A percentile compares a stretch with the other conserved stretches of the same genome.
Evolutionary conservation across 257 asterid genomes (phyloP).

Genomic region (Petunia secreta): DNA sequence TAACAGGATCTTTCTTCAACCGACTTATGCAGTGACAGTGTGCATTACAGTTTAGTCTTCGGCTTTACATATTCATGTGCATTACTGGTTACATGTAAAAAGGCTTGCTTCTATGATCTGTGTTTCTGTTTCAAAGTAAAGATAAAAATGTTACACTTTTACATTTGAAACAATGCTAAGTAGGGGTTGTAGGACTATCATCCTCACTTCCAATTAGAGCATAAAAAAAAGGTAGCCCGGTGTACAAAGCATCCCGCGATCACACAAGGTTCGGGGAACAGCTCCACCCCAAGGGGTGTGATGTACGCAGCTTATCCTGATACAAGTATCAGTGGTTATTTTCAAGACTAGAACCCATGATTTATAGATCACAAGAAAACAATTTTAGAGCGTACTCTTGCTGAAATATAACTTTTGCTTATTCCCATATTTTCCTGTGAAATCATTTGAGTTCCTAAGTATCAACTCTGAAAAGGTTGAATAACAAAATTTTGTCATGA

Average conservation of each 20-base stretch:
- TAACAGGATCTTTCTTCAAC: not conserved
- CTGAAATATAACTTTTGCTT: not conserved
- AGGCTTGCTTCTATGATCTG: not conserved
- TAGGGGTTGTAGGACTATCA: no score
- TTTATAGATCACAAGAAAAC: no score
- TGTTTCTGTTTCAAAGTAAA: not conserved
- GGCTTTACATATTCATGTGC: conserved; percentile 10
- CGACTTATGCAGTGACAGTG: not conserved
- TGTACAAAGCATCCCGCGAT: no score
- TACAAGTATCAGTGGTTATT: no score
- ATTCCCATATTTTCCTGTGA: not conserved
- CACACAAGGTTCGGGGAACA: no score
- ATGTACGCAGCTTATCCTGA: no score
- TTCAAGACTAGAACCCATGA: no score
- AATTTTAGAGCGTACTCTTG: no score
- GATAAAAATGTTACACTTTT: conserved; percentile 3
- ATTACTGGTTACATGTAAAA: conserved; percentile 5
- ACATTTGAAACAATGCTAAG: not conserved
- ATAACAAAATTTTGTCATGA: not conserved
- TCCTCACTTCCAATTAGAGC: no score
- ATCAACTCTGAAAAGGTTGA: not conserved
- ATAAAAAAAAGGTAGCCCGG: no score
- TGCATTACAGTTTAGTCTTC: not conserved
- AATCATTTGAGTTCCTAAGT: not conserved
- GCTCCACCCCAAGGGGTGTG: no score